phyloP scores from a whole-genome alignment of 306 rosid species.

The Gillenia trifoliata region DNA sequence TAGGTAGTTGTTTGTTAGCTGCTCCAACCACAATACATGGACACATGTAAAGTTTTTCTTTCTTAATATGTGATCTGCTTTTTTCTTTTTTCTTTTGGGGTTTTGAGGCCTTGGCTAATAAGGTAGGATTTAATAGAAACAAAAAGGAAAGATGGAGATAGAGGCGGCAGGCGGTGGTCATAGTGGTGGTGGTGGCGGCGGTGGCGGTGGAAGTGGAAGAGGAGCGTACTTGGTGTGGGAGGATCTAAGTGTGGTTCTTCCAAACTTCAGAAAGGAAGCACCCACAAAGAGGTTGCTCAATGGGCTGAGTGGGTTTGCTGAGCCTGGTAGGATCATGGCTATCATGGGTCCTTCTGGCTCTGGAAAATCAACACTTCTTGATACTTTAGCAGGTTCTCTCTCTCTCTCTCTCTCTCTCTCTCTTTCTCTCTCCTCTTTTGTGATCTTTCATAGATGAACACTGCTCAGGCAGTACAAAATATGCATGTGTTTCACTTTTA shows the following conservation, averaged over 20 bases:
- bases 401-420: not conserved
- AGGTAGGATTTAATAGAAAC: not conserved
- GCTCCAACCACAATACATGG: constrained; percentile 23
- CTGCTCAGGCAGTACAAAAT: not conserved
- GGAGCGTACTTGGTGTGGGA: constrained; percentile 88
- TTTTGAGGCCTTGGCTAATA: not conserved
- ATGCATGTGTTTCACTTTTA: not conserved
- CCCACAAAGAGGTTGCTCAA: constrained; percentile 75
- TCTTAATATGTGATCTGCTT: not conserved
- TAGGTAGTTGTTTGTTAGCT: constrained; percentile 60
- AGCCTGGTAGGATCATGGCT: constrained; percentile 83
- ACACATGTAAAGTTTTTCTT: not conserved
- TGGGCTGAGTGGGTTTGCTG: constrained; percentile 77
- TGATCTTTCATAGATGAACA: not conserved
- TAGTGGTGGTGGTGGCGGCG: constrained; percentile 1
- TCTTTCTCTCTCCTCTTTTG: no score
- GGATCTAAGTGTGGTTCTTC: constrained; percentile 65
- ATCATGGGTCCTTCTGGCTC: constrained; percentile 97
- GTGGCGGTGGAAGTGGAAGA: constrained; percentile 36
- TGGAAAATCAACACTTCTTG: constrained; percentile 85
- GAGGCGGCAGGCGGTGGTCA: not conserved
- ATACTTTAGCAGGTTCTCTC: constrained; percentile 54
- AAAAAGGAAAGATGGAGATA: constrained; percentile 13
- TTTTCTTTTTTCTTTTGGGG: not conserved
- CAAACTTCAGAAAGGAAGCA: constrained; percentile 55